phyloP scores from a whole-genome alignment of 495 filamentous ascomycete species.

The Aspergillus bridgeri region DNA sequence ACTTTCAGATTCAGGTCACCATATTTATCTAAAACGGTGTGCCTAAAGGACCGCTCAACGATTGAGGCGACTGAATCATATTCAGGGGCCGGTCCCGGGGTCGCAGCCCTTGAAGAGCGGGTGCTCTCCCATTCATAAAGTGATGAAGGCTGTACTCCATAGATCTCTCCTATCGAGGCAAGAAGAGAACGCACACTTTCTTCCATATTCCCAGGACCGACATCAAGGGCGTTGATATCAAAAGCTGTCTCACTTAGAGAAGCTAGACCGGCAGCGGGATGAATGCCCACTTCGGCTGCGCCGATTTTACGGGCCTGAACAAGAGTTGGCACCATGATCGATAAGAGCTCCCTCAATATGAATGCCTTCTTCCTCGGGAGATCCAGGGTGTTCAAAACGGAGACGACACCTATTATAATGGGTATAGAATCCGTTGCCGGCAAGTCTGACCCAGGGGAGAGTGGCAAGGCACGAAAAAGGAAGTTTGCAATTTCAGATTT shows the following conservation, averaged over 20 bases:
- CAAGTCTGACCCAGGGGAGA: constrained; percentile 53
- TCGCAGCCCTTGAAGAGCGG: constrained; percentile 16
- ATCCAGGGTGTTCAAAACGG: constrained; percentile 70
- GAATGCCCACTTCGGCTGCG: constrained; percentile 90
- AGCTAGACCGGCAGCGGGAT: constrained; percentile 81
- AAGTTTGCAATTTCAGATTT: constrained; percentile 67
- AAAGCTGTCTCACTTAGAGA: constrained; percentile 54
- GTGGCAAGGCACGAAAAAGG: constrained; percentile 70
- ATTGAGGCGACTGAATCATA: constrained; percentile 44
- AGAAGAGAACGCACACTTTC: constrained; percentile 62
- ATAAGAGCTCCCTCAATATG: constrained; percentile 76
- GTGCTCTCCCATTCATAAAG: constrained; percentile 36
- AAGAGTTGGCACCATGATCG: constrained; percentile 75
- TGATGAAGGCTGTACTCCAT: constrained; percentile 45
- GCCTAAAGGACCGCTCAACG: constrained; percentile 42
- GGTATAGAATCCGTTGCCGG: constrained; percentile 67
- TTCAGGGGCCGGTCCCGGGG: constrained; percentile 18
- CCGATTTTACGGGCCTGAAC: constrained; percentile 91
- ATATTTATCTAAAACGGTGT: constrained; percentile 38
- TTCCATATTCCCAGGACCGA: constrained; percentile 73
- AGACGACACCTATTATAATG: constrained; percentile 82
- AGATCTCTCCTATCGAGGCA: constrained; percentile 49
- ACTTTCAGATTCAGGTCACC: constrained; percentile 65
- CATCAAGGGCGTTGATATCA: constrained; percentile 63
- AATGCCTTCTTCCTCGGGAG: constrained; percentile 84